These are phyloP conservation scores for Mortierella sp. DNA, from an alignment of 371 early-diverging fungal species.

Conservation along the genomic window DNA sequence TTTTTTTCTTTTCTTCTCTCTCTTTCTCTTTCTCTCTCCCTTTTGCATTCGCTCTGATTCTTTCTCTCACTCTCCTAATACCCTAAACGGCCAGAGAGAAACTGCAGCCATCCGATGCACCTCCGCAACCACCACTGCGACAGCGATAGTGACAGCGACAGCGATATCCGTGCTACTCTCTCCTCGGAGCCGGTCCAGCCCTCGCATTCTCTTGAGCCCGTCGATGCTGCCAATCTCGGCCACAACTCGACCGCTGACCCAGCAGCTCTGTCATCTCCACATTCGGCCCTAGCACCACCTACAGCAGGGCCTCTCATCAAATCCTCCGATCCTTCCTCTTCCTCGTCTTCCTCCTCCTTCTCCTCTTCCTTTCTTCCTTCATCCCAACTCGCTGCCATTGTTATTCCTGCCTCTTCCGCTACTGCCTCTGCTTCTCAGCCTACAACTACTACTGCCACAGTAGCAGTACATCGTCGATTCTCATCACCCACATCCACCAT, in stretches of 20 bases:
- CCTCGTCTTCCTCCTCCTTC: conserved; percentile 3
- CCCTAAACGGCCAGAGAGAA: neutral
- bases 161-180: too few species aligned
- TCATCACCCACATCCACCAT: too few species aligned
- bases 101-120: too few species aligned
- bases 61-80: neutral
- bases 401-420: too few species aligned
- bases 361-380: too few species aligned
- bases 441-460: neutral
- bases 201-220: too few species aligned
- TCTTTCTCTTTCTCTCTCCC: neutral
- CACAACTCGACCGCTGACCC: neutral
- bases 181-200: too few species aligned
- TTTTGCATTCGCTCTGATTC: neutral
- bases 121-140: too few species aligned
- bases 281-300: neutral
- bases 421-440: too few species aligned
- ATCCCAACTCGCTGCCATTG: neutral
- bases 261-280: neutral
- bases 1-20: neutral
- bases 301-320: neutral
- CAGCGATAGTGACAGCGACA: too few species aligned
- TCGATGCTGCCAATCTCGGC: too few species aligned
- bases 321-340: neutral
- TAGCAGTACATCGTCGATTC: too few species aligned